A percentile compares a stretch with the other conserved stretches of the same genome.
Conservation (phyloP, 2,329 filamentous ascomycete species). For the Nemania serpens region DNA sequence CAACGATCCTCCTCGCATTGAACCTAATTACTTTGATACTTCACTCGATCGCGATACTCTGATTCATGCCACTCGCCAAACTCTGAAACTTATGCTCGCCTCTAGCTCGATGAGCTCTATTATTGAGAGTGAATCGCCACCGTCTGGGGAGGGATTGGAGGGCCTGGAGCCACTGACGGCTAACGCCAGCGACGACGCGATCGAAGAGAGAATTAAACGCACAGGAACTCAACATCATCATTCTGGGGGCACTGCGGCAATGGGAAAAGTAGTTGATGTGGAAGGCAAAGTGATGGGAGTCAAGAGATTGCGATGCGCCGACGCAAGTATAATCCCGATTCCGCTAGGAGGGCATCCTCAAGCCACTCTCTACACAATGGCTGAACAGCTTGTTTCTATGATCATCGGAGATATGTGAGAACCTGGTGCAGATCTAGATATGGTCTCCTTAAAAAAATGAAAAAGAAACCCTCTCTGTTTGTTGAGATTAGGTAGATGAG, state of each 20-base stretch:
- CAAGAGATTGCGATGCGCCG: slow-evolving; percentile 28
- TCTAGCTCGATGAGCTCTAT: slow-evolving; percentile 25
- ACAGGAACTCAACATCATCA: slow-evolving; percentile 29
- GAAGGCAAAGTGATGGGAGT: slow-evolving; percentile 34
- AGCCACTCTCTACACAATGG: slow-evolving; percentile 33
- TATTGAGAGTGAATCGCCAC: slow-evolving; percentile 32
- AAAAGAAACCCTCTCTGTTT: no score
- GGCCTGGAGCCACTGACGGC: slow-evolving; percentile 29
- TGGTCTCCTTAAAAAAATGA: no score
- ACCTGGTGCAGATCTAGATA: no score
- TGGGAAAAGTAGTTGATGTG: slow-evolving; percentile 32
- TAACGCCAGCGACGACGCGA: slow-evolving; percentile 31
- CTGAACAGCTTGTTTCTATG: slow-evolving; percentile 29
- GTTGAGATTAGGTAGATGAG: no score
- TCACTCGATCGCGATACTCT: slow-evolving; percentile 27
- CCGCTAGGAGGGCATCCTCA: slow-evolving; percentile 33
- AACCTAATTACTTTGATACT: slow-evolving; percentile 28
- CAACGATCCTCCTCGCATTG: slow-evolving; percentile 24
- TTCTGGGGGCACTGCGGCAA: slow-evolving; percentile 32
- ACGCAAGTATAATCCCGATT: slow-evolving; percentile 37
- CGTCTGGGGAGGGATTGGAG: slow-evolving; percentile 26
- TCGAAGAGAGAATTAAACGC: slow-evolving; percentile 33
- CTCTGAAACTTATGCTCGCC: slow-evolving; percentile 25
- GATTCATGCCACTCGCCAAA: slow-evolving; percentile 27
- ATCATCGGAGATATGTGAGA: slow-evolving; percentile 9